A percentile compares a stretch with the other conserved stretches of the same genome.
Evolutionary conservation across 148 eudicot genomes (phyloP).

Genomic region (Selenicereus undatus): DNA sequence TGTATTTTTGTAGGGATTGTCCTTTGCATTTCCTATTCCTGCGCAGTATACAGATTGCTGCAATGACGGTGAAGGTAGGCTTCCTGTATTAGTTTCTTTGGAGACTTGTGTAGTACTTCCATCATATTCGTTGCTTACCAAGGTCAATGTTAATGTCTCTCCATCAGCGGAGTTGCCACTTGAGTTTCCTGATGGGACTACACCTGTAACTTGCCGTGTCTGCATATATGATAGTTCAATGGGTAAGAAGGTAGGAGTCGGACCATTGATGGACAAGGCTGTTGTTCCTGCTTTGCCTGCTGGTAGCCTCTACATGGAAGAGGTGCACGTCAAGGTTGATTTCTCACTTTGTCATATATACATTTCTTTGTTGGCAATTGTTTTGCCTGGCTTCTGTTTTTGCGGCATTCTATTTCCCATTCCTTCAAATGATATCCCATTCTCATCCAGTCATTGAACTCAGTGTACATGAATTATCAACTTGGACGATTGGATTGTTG

Average conservation of each 20-base stretch:
- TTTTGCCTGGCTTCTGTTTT: not conserved
- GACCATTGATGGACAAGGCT: slow-evolving; percentile 77
- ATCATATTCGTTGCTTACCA: not conserved
- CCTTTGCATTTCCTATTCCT: slow-evolving; percentile 95
- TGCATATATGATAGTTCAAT: slow-evolving; percentile 81
- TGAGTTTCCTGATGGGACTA: slow-evolving; percentile 98
- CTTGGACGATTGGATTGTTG: not conserved
- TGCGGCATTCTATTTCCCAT: not conserved
- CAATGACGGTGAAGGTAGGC: slow-evolving; percentile 71
- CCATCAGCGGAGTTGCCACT: slow-evolving; percentile 72
- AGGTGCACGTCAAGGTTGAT: slow-evolving; percentile 84
- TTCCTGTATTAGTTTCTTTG: not conserved
- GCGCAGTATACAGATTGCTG: slow-evolving; percentile 71
- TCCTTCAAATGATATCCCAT: not conserved
- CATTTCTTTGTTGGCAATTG: not conserved
- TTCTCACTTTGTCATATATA: slow-evolving; percentile 15
- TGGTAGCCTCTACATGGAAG: slow-evolving; percentile 94
- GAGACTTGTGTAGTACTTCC: not conserved
- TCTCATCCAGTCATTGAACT: not conserved
- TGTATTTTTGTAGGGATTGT: slow-evolving; percentile 62
- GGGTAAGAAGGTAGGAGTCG: slow-evolving; percentile 88
- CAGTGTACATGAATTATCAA: not conserved
- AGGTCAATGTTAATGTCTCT: slow-evolving; percentile 14
- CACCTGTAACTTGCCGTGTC: slow-evolving; percentile 92
- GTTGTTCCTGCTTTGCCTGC: slow-evolving; percentile 68